Conservation (phyloP, 768 basidiomycete genomes). For the Tephrocybe sp. region DNA sequence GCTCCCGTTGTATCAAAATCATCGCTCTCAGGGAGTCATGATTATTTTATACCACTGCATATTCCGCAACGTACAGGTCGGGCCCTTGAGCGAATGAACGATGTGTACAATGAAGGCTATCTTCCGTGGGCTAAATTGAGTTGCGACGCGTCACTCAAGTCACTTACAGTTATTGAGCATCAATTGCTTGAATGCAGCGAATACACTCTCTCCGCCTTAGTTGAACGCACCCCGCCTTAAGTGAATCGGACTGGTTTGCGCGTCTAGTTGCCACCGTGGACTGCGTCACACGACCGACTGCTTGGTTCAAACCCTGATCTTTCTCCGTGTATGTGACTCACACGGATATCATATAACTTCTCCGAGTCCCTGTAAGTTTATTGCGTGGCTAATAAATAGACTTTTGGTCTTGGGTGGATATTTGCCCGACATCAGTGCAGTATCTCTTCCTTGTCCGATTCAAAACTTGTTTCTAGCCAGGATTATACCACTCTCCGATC, state of each 20-base stretch:
- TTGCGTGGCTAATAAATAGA: background rate
- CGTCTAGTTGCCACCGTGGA: background rate
- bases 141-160: too few species aligned
- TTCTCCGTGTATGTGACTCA: too few species aligned
- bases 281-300: background rate
- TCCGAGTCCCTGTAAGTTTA: background rate
- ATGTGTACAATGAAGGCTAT: too few species aligned
- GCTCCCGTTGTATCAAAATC: constrained; percentile 37
- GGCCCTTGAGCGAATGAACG: background rate
- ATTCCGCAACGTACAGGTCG: constrained; percentile 2
- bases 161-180: background rate
- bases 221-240: background rate
- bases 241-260: background rate
- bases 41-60: constrained; percentile 33
- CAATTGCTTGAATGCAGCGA: background rate
- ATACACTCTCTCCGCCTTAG: background rate
- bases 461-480: too few species aligned
- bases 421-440: background rate
- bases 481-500: too few species aligned
- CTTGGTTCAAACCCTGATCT: too few species aligned
- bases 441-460: too few species aligned
- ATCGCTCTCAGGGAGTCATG: constrained; percentile 25
- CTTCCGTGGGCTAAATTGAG: too few species aligned
- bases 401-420: background rate
- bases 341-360: background rate